Base-by-base conservation (phyloP, 345 rosid species). In the Corchorus capsularis region DNA sequence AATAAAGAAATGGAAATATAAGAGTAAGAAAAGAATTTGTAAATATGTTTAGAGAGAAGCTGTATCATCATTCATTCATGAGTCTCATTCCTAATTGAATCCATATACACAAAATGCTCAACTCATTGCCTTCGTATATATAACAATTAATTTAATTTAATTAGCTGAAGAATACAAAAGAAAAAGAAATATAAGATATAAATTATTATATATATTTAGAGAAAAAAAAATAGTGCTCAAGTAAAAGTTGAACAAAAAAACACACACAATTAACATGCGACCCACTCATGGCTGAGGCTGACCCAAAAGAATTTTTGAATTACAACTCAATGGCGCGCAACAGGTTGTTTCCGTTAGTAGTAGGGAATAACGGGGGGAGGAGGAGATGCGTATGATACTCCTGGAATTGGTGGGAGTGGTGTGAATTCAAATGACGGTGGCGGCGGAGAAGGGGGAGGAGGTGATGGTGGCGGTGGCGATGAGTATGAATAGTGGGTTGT, bases 321-420 rank as follows among this genome's bases (percentile, higher is more conserved):
- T 53, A 70, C 61, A 53, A 53, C 47, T 52, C 73, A 70, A 53
- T 70, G 73, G 46, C 73, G 73, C 16, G 47, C 15, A 34, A 70
- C 19, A 17, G 10, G n/a, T n/a, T n/a, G n/a, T 10, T 3, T 53
- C 8, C 10, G 12, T 70, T 35, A 70, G 17, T 70, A 70, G 62
- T 70, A 69, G 59, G 59, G 72, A 49, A 69, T 69, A 32, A 50
- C 72, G 2, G 72, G 72, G 1, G 72, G 72, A 0, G 72, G 72
- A 50, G 72, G 72, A 27, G 72, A 69, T 8, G 72, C 72, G 72
- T 69, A 69, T 8, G 72, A 69, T 69, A 69, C 72, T 69, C 72
- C 72, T 69, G 43, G 43, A 9, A 83, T 61, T 43, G 96, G 96
- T 69, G 93, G 92, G 27, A 85, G 88, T 53, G 88, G 87, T 5